phyloP scores from a whole-genome alignment of 768 basidiomycete species.

The Filobasidium wieringae region DNA sequence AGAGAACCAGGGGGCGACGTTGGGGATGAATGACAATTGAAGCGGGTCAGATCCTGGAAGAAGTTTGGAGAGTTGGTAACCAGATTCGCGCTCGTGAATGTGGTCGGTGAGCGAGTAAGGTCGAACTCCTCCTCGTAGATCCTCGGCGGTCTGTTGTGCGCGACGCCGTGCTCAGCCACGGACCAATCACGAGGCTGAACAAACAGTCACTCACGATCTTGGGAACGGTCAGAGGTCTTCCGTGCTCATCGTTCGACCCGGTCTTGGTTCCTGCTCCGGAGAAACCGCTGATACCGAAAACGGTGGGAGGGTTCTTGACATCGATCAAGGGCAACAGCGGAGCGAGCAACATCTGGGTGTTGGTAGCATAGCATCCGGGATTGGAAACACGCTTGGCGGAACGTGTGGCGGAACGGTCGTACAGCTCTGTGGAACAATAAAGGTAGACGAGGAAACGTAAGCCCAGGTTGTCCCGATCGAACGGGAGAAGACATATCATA shows the following conservation, averaged over 20 bases:
- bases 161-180: too few relatives aligned
- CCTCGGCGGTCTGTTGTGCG: conserved; percentile 47
- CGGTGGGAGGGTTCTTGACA: conserved; percentile 53
- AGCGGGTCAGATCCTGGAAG: conserved; percentile 27
- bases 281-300: conserved; percentile 89
- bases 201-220: conserved; percentile 50
- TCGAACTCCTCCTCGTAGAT: conserved; percentile 60
- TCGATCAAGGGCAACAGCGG: conserved; percentile 68
- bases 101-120: conserved; percentile 91
- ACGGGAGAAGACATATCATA: too few relatives aligned
- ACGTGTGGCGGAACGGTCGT: conserved; percentile 59
- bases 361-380: conserved; percentile 95
- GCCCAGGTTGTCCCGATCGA: conserved; percentile 24
- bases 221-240: conserved; percentile 60
- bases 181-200: background rate
- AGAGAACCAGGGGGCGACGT: conserved; percentile 87
- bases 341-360: conserved; percentile 78
- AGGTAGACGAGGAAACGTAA: conserved; percentile 34
- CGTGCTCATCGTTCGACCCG: conserved; percentile 49
- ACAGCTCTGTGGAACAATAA: conserved; percentile 55
- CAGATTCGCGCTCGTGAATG: conserved; percentile 95
- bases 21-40: conserved; percentile 72
- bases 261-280: conserved; percentile 86
- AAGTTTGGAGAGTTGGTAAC: conserved; percentile 62
- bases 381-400: conserved; percentile 79